A percentile compares a stretch with the other conserved stretches of the same genome.
phyloP scores from a whole-genome alignment of 495 filamentous ascomycete genomes.

The Hypomontagnella monticulosa region DNA sequence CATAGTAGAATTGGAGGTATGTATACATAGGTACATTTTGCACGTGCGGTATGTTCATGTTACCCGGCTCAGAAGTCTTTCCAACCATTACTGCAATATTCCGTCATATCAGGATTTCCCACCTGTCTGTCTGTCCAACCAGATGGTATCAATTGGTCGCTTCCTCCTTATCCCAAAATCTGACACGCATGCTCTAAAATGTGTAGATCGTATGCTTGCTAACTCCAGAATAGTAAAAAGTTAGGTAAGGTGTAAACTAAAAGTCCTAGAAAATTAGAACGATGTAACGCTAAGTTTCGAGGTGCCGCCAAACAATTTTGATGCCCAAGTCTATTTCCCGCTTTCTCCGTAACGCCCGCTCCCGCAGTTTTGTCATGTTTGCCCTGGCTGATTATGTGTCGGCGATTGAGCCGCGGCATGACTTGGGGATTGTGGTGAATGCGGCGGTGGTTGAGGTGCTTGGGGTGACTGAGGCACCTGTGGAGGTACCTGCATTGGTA shows the following conservation, averaged over 20 bases:
- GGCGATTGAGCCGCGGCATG: constrained; percentile 1
- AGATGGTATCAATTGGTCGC: constrained; percentile 29
- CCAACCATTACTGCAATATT: constrained; percentile 22
- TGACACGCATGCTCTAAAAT: constrained; percentile 21
- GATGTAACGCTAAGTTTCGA: constrained; percentile 6
- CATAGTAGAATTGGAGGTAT: constrained; percentile 3
- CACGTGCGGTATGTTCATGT: constrained; percentile 16
- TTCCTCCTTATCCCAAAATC: constrained; percentile 25
- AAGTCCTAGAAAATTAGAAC: constrained; percentile 4
- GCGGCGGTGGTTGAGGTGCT: too few species aligned
- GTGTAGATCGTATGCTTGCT: constrained; percentile 21
- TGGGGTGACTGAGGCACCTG: constrained; percentile 5
- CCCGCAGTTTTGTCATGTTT: constrained; percentile 7
- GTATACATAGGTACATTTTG: constrained; percentile 4
- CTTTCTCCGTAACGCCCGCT: constrained; percentile 6
- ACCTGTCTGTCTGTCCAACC: constrained; percentile 12
- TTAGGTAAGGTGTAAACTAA: neutral
- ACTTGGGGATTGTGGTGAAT: constrained; percentile 18
- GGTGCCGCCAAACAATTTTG: neutral
- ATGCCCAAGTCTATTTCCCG: constrained; percentile 18
- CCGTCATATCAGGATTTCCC: constrained; percentile 13
- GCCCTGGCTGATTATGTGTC: constrained; percentile 11
- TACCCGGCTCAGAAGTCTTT: constrained; percentile 10
- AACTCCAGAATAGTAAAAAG: constrained; percentile 10
- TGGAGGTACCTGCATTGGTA: constrained; percentile 2